Evolutionary conservation across 805 yeast species (phyloP).

Genomic region (Wickerhamomyces chambardii): DNA sequence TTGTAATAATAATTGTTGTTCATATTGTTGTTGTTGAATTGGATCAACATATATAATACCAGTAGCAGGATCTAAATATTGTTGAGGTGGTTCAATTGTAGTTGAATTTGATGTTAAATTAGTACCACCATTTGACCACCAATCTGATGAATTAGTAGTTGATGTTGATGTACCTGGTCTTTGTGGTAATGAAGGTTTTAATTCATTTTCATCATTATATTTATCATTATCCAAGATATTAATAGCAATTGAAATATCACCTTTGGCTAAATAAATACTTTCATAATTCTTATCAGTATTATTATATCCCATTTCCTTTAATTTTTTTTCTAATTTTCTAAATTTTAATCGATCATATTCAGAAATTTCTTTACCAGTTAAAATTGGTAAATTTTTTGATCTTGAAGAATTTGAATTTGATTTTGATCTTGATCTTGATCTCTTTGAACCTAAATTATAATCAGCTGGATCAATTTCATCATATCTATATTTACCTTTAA

Average conservation of each 20-base stretch:
- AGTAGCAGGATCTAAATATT: conserved; percentile 63
- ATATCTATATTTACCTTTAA: conserved; percentile 44
- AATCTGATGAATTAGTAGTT: conserved; percentile 5
- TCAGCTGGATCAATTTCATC: conserved; percentile 20
- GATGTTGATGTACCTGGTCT: conserved; percentile 14
- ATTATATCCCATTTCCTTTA: conserved; percentile 47
- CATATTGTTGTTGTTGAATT: conserved; percentile 39
- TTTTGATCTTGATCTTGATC: conserved; percentile 9
- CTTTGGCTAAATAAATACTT: conserved; percentile 49
- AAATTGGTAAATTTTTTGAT: conserved; percentile 27
- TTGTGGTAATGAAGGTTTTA: conserved; percentile 40
- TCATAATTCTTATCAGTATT: conserved; percentile 53
- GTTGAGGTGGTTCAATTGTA: conserved; percentile 42
- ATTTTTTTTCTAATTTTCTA: conserved; percentile 34
- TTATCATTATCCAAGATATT: conserved; percentile 40
- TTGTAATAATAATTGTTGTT: conserved; percentile 8
- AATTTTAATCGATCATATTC: conserved; percentile 44
- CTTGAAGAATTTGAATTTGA: conserved; percentile 1
- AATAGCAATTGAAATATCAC: conserved; percentile 50
- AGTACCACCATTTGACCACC: conserved; percentile 17
- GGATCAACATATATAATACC: conserved; percentile 65
- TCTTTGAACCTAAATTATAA: conserved; percentile 8
- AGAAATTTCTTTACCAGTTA: conserved; percentile 44
- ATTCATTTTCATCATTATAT: conserved; percentile 26
- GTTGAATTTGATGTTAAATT: conserved; percentile 16